Evolutionary conservation across 116 monocot species (phyloP), one percentile per base, ranked within the genome.

Genomic region (Posidonia oceanica): DNA sequence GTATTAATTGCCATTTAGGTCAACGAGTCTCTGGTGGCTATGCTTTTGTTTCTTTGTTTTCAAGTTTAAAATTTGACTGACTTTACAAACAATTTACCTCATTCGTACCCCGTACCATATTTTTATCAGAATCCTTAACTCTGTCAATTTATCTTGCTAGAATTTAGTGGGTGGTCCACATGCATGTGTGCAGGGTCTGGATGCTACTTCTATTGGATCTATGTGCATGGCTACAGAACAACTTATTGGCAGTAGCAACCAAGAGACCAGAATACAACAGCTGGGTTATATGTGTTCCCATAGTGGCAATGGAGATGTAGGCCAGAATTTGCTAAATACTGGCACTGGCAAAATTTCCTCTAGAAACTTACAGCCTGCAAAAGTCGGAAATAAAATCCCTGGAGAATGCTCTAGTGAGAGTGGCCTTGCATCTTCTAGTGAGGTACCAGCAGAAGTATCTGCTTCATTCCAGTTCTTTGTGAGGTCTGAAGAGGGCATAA

Each of bases 381-480:
- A n/a, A 66, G 57, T 13, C 18, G 59, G 36, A 66, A 57, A 71
- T 23, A 60, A 61, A 72, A 69, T 14, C 11, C 21, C 20, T 67
- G 64, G 39, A 39, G 14, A 68, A 57, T 54, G 13, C 23, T 74
- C 69, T 38, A 75, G 36, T 62, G 68, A 64, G 71, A 77, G 59
- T 79, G 75, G 72, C 40, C 67, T 77, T 77, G 68, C 20, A 29
- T 68, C 72, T 54, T 63, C 83, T 60, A 69, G 61, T 67, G 63
- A 62, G n/a, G 76, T 29, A 29, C 40, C 63, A 36, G 60, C 39
- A 61, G 86, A 71, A 58, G 67, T 57, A 53, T 44, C 64, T 59
- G 77, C 86, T 67, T 80, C 94, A 16, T 82, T 95, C 66, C 71
- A 91, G 42, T 95, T 88, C 67, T 95, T 81, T 83, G 84, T 84